phyloP scores from a whole-genome alignment of 2,329 filamentous ascomycete genomes.

The Nothophoma quercina region DNA sequence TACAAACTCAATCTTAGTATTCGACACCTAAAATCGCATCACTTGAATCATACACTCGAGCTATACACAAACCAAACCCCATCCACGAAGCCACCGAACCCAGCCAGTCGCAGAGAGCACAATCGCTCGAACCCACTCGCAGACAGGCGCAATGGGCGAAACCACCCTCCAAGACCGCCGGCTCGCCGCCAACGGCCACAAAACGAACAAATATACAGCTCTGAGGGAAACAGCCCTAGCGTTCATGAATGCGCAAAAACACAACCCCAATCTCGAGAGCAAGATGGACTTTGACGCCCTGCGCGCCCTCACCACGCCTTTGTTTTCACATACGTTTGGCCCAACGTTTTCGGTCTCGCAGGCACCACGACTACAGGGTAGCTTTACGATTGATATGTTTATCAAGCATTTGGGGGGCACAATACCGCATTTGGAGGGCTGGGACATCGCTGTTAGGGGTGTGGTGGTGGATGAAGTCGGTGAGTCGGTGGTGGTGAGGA shows the following conservation, averaged over 20 bases:
- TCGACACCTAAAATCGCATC: too few relatives aligned
- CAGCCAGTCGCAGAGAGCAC: too few relatives aligned
- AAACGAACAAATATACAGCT: background rate
- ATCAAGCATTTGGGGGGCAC: background rate
- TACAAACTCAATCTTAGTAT: too few relatives aligned
- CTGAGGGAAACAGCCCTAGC: background rate
- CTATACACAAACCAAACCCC: background rate
- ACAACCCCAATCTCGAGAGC: background rate
- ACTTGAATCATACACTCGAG: too few relatives aligned
- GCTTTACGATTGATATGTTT: background rate
- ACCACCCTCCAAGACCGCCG: background rate
- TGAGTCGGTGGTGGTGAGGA: conserved; percentile 27
- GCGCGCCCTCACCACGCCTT: background rate
- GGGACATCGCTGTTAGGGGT: conserved; percentile 29
- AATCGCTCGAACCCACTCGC: too few relatives aligned
- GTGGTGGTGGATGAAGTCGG: conserved; percentile 37
- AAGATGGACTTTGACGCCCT: background rate
- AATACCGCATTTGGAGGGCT: conserved; percentile 18
- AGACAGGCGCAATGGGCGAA: conserved; percentile 3
- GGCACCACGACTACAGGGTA: background rate
- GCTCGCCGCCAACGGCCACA: background rate
- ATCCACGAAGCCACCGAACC: too few relatives aligned
- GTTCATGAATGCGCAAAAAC: background rate
- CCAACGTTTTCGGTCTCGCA: background rate
- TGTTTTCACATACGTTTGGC: conserved; percentile 3